Base-by-base conservation (phyloP, 2,329 filamentous ascomycete genomes). In the Camptophora hylomeconis region DNA sequence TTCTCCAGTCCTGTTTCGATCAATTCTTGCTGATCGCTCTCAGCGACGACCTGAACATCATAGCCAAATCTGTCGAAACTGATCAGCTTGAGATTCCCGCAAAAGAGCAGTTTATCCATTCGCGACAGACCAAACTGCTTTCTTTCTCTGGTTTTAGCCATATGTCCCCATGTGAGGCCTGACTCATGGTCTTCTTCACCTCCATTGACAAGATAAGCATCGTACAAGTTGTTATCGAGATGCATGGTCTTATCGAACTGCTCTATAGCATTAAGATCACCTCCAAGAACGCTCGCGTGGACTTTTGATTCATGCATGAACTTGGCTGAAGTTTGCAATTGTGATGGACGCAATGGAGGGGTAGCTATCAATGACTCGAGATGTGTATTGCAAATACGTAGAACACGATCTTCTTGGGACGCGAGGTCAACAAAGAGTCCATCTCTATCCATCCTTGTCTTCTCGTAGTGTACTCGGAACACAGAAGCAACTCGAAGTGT, bases 181-280 rank as follows among this genome's bases (percentile, higher is more conserved):
- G 59, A 54, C 3, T 63, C 58, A n/a, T 50, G 54, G 22, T 61
- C 60, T 34, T 71, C 67, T 20, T 49, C 29, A 0, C 65, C 67
- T 0, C 67, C 67, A 3, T 58, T 52, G 32, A 60, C 56, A 3
- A 73, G 52, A 37, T 62, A 73, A 0, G 64, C 60, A 39, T 73
- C 69, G 18, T 56, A 51, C 2, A 73, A 57, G 0, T 45, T 38
- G 31, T 68, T 66, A 1, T 67, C 59, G 0, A 42, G 39, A 30
- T 65, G 65, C 6, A 70, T 44, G 1, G 51, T 55, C 6, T 45
- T 42, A 42, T 73, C 69, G 30, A 68, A 69, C 0, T 56, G 55
- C 36, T 71, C 56, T 17, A 72, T 69, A 13, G 69, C 67, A 36
- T 74, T 74, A 23, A 72, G 56, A 41, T 73, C 68, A 1, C 69